phyloP scores from a whole-genome alignment of 2,329 filamentous ascomycete species.

The Penicillium occitanis region DNA sequence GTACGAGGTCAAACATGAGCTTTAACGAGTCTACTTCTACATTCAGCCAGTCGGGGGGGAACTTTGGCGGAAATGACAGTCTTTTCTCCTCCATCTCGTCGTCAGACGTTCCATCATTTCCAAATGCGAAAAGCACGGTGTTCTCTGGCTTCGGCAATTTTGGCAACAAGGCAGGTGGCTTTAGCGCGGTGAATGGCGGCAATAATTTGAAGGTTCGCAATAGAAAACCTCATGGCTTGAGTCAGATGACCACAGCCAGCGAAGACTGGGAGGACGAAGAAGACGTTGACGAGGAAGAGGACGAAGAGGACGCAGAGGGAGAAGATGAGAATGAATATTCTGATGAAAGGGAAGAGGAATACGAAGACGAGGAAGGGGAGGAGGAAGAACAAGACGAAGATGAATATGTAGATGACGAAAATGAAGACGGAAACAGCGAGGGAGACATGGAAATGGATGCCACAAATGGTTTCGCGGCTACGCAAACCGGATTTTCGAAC shows the following conservation, averaged over 20 bases:
- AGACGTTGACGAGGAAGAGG: constrained; percentile 7
- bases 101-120: constrained; percentile 32
- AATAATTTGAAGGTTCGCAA: constrained; percentile 20
- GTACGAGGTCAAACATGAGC: constrained; percentile 33
- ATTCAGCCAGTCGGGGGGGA: constrained; percentile 38
- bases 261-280: constrained; percentile 22
- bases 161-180: constrained; percentile 24
- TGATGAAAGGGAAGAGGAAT: constrained; percentile 19
- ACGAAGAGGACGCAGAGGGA: constrained; percentile 15
- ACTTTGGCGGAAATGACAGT: constrained; percentile 38
- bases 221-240: constrained; percentile 19
- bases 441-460: constrained; percentile 32
- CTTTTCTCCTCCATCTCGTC: constrained; percentile 40
- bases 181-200: constrained; percentile 31
- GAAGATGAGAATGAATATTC: constrained; percentile 25
- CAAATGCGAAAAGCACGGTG: constrained; percentile 32
- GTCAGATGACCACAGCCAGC: constrained; percentile 20
- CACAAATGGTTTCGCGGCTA: constrained; percentile 19
- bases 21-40: constrained; percentile 42
- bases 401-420: constrained; percentile 30
- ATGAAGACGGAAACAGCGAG: constrained; percentile 40
- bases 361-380: constrained; percentile 35
- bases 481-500: constrained; percentile 34
- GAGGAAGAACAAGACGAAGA: constrained; percentile 11
- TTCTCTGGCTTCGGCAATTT: constrained; percentile 31